Evolutionary conservation across 2,329 filamentous ascomycete species (phyloP).

Genomic region (Monosporascus cannonballus): DNA sequence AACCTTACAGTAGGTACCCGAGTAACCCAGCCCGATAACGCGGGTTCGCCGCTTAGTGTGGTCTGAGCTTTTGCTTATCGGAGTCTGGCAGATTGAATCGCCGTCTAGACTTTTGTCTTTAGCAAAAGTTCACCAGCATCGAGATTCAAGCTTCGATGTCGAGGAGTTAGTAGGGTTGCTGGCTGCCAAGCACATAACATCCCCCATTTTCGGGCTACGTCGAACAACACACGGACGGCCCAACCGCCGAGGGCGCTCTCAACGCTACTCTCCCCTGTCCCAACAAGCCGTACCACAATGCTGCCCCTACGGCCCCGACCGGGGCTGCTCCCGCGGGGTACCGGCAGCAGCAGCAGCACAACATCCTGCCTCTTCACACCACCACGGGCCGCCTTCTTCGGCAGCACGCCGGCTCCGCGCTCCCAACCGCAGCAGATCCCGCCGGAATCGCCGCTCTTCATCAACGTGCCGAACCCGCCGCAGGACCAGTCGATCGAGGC

Average conservation of each 20-base stretch:
- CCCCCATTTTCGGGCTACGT: too few relatives aligned
- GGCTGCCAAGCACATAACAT: too few relatives aligned
- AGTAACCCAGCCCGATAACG: background rate
- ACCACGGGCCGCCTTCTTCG: constrained; percentile 31
- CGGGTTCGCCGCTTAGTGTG: background rate
- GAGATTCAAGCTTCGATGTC: too few relatives aligned
- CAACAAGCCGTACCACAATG: constrained; percentile 4
- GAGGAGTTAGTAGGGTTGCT: too few relatives aligned
- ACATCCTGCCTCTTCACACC: constrained; percentile 7
- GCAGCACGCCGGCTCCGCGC: constrained; percentile 34
- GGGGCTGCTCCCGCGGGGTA: constrained; percentile 7
- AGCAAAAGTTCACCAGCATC: too few relatives aligned
- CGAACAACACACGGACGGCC: too few relatives aligned
- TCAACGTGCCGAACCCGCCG: constrained; percentile 72
- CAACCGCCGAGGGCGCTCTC: too few relatives aligned
- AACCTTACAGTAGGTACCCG: too few relatives aligned
- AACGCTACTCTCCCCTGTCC: background rate
- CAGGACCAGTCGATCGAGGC: constrained; percentile 51
- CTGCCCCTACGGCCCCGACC: constrained; percentile 11
- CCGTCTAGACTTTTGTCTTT: background rate
- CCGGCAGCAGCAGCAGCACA: background rate
- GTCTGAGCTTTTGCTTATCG: background rate
- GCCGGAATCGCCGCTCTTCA: constrained; percentile 83
- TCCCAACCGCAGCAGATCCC: constrained; percentile 51
- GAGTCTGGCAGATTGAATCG: background rate